Base-by-base conservation (phyloP, 2,329 filamentous ascomycete genomes). In the Pseudocercospora pini-densiflorae region DNA sequence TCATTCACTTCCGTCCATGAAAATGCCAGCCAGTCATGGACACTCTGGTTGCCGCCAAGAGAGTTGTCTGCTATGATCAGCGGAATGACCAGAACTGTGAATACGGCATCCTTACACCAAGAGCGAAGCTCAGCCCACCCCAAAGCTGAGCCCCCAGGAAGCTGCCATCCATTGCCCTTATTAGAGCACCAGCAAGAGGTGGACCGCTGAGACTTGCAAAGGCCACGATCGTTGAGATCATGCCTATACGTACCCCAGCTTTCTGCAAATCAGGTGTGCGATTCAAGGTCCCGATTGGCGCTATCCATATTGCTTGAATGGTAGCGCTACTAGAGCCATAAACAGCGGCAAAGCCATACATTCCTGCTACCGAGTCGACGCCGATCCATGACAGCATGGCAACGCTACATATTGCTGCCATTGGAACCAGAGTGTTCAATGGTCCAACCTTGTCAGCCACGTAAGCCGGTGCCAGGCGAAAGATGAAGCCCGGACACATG, bases 371-470 rank as follows among this genome's bases (percentile, higher is more conserved):
- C 9, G 68, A 76, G 9, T 72, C 59, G 2, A 90, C 85, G 0
- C 80, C 82, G 2, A 83, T 80, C 88, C 88, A 90, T 63, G 81
- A 81, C 73, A 83, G 88, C 16, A 86, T 73, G 21, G 85, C 73
- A 12, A 84, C 71, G 3, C 80, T 79, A 1, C 85, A 77, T 12
- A 79, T 63, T 12, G 19, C 14, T 4, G 47, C 47, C 14, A 51
- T 19, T n/a, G 47, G 47, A 19, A 51, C 21, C 16, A 51, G 47
- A 10, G 19, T 51, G 47, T 51, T 51, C 47, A 51, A 21, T 21
- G 74, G 89, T n/a, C 47, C 47, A 23, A 51, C 9, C 19, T 21
- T n/a, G 19, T 51, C 86, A 0, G 86, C 86, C 9, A 89, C 68
- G 66, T 81, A 81, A 6, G 82, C 82, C 0, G 83, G 81, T 0